Evolutionary conservation across 805 yeast species (phyloP), one percentile per base, ranked within the genome.

Genomic region (Saccharomycopsis fibuligera): DNA sequence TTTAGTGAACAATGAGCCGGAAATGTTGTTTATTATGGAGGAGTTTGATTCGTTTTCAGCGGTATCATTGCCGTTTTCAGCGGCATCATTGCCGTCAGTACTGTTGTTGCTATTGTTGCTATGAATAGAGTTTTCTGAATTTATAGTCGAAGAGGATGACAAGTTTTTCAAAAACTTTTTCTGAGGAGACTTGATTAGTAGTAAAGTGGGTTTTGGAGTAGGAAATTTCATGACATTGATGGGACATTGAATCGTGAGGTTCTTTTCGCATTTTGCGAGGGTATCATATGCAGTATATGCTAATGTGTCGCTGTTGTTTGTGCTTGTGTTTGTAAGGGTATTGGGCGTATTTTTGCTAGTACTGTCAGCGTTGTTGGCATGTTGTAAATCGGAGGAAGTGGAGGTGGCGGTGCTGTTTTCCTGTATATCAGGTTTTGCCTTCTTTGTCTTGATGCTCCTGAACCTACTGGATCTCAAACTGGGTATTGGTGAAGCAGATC

Each of bases 191-290:
- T 76, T 80, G 44, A 89, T 73, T 5, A 76, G 74, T 12, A 89
- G 73, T 35, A 76, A 65, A 56, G 83, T 83, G 0, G 86, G 81
- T 50, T 78, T 81, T 5, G 90, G 79, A 14, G 76, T 73, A 12
- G 88, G 82, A 49, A 85, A 72, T 17, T 67, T 62, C 1, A 84
- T 68, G 2, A 89, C 83, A 62, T 89, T 89, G 17, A 86, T 74
- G 2, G 96, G 96, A 51, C 79, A 82, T 3, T 83, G 66, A 10
- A 88, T 70, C 41, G 76, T 72, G 27, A 88, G 68, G 42, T 71
- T 62, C 54, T 75, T 78, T 55, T 83, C 86, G 47, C 86, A 76
- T 66, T 62, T 55, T 56, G 70, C 54, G 60, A 66, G 58, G 56
- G 63, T 56, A 50, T 57, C 57, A 57, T 57, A 17, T 57, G 24